phyloP scores from a whole-genome alignment of 2,329 filamentous ascomycete genomes.

The Coniochaeta prunicola region DNA sequence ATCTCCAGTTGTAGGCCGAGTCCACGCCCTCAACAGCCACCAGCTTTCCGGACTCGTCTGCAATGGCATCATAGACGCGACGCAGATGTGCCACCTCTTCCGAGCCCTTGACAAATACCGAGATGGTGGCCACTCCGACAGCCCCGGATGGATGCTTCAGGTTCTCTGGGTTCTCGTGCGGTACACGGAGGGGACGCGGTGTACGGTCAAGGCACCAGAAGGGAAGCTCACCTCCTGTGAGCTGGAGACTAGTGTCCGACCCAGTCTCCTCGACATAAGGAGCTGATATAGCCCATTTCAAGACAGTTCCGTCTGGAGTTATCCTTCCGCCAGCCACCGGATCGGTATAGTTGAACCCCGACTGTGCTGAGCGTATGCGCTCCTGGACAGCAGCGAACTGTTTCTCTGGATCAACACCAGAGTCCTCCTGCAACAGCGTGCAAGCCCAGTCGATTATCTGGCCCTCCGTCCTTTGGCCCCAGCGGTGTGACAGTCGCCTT shows the following conservation, averaged over 20 bases:
- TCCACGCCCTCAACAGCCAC: not conserved
- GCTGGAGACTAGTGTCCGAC: conserved; percentile 7
- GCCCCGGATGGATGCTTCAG: conserved; percentile 43
- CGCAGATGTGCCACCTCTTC: conserved; percentile 13
- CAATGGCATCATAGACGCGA: conserved; percentile 21
- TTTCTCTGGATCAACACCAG: conserved; percentile 11
- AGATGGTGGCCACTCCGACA: conserved; percentile 39
- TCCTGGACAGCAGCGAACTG: conserved; percentile 30
- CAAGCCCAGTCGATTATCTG: conserved; percentile 55
- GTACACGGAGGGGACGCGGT: conserved; percentile 46
- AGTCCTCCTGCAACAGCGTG: conserved; percentile 22
- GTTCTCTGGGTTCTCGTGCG: conserved; percentile 26
- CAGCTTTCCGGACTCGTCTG: not conserved
- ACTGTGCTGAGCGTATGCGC: conserved; percentile 21
- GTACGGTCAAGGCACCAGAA: conserved; percentile 64
- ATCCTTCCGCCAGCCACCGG: conserved; percentile 46
- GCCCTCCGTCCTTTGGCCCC: conserved; percentile 44
- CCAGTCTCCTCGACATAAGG: conserved; percentile 15
- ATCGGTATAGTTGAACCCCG: conserved; percentile 36
- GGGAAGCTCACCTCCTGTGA: conserved; percentile 43
- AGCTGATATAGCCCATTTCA: conserved; percentile 53
- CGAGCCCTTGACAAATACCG: conserved; percentile 22
- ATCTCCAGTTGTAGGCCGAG: not conserved
- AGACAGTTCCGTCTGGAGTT: conserved; percentile 44
- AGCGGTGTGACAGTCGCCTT: conserved; percentile 43